These are phyloP conservation scores for Coemansia sp. DNA, from an alignment of 192 early-diverging fungal genomes.

Conservation along the genomic window DNA sequence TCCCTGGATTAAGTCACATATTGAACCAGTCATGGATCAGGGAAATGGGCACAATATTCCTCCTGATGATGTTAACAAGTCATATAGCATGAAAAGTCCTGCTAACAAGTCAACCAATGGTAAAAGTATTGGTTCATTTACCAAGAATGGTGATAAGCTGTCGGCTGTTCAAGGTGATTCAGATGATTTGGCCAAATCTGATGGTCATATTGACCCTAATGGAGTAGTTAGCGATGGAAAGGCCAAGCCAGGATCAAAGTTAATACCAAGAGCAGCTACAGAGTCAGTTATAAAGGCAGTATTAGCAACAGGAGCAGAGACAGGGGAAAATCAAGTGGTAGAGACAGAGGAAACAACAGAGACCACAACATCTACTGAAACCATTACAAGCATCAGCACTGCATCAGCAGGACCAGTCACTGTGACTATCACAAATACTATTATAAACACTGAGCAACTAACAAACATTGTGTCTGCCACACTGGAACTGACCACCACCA, in stretches of 20 bases:
- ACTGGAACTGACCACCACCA: neutral
- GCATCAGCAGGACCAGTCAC: neutral
- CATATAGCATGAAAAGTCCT: slow-evolving; percentile 1
- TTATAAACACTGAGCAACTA: neutral
- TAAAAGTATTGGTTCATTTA: neutral
- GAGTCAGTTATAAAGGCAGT: too few relatives aligned
- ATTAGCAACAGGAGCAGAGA: too few relatives aligned
- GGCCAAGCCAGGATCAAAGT: neutral
- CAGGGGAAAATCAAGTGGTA: too few relatives aligned
- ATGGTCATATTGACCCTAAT: too few relatives aligned
- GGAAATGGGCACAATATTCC: neutral
- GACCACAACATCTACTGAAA: neutral
- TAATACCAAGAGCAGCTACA: too few relatives aligned
- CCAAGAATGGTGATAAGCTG: neutral
- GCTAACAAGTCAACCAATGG: neutral
- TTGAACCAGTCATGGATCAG: neutral
- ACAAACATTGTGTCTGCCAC: neutral
- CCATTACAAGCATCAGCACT: neutral
- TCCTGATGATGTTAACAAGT: neutral
- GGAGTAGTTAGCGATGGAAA: too few relatives aligned
- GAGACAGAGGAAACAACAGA: neutral
- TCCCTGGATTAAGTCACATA: slow-evolving; percentile 9
- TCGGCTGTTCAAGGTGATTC: too few relatives aligned
- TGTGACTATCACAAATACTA: neutral
- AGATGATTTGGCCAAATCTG: too few relatives aligned